Evolutionary conservation across 495 filamentous ascomycete genomes (phyloP).

Genomic region (Cladorrhinum samala): DNA sequence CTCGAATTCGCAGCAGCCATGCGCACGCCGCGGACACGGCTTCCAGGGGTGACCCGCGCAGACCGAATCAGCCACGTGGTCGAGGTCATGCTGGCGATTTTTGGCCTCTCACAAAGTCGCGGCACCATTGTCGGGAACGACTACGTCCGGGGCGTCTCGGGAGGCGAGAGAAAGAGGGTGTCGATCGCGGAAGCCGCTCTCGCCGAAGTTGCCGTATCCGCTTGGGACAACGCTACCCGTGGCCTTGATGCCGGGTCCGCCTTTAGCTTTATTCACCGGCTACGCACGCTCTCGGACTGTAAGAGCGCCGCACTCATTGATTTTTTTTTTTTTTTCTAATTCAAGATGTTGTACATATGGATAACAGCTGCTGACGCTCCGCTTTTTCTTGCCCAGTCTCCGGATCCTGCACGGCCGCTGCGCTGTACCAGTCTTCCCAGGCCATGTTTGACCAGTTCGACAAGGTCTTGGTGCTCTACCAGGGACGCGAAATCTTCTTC

Average conservation of each 20-base stretch:
- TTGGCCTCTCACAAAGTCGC: constrained; percentile 53
- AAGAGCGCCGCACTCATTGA: no score
- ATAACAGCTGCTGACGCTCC: no score
- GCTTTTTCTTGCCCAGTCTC: no score
- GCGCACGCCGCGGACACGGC: neutral
- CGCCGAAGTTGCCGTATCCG: neutral
- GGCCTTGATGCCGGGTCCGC: constrained; percentile 48
- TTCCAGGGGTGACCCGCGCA: neutral
- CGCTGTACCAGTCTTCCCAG: constrained; percentile 70
- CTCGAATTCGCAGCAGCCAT: neutral
- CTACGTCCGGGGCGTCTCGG: constrained; percentile 62
- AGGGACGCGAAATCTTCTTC: constrained; percentile 60
- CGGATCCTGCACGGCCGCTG: no score
- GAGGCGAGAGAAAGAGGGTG: constrained; percentile 50
- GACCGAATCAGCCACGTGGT: neutral
- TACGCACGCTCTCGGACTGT: constrained; percentile 46
- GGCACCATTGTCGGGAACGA: constrained; percentile 79
- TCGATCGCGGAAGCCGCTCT: constrained; percentile 41
- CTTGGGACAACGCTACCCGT: no score
- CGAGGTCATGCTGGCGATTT: constrained; percentile 1
- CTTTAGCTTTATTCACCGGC: constrained; percentile 37
- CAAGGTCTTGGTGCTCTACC: constrained; percentile 54
- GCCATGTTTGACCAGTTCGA: constrained; percentile 59
- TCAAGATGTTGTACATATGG: no score
- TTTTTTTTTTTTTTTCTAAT: no score